Conservation (phyloP, 225 moss, liverwort and hornwort genomes). For the Climacium dendroides region DNA sequence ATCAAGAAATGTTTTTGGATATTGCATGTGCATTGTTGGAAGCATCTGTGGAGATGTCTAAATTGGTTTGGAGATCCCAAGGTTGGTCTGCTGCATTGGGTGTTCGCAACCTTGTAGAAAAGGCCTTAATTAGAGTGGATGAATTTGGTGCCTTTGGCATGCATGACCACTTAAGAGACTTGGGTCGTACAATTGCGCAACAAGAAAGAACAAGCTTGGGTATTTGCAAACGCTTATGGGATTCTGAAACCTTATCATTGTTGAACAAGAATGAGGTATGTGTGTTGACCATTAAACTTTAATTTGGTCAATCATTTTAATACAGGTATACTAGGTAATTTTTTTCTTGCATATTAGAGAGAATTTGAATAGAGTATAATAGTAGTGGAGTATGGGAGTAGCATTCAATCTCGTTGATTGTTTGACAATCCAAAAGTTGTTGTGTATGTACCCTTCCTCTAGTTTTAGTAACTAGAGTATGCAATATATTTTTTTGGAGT, state of each 20-base stretch:
- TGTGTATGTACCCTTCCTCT: not conserved
- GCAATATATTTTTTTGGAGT: not conserved
- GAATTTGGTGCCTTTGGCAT: rapidly evolving
- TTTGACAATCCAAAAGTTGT: too few relatives aligned
- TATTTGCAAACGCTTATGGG: not conserved
- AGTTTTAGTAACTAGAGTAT: too few relatives aligned
- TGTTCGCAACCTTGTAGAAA: rapidly evolving
- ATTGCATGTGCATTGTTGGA: not conserved
- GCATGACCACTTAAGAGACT: not conserved
- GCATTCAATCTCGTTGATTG: rapidly evolving
- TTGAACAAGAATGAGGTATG: not conserved
- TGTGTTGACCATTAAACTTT: rapidly evolving
- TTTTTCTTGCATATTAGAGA: rapidly evolving
- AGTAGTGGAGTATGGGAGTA: not conserved
- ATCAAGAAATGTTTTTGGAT: not conserved
- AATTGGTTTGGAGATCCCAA: not conserved
- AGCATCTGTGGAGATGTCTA: not conserved
- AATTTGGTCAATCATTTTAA: rapidly evolving
- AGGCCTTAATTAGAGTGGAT: not conserved
- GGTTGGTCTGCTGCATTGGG: not conserved
- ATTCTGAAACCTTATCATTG: not conserved
- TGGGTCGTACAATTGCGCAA: not conserved
- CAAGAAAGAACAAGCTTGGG: not conserved
- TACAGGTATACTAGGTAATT: not conserved
- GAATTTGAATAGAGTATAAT: too few relatives aligned